Evolutionary conservation across 495 filamentous ascomycete genomes (phyloP).

Genomic region (Tetracladium marchalianum): DNA sequence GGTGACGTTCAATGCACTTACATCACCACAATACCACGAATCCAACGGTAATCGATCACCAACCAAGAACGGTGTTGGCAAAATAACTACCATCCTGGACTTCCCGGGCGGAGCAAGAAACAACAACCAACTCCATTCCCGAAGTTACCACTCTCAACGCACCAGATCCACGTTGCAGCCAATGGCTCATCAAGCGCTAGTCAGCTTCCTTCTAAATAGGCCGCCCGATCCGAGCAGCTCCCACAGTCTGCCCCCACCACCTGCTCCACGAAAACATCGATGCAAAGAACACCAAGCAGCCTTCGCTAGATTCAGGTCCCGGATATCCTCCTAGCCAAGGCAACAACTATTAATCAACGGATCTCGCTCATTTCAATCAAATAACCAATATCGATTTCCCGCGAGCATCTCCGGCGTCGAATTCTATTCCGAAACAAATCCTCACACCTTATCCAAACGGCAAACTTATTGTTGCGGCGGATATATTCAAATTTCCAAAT

Average conservation of each 20-base stretch:
- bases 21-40: constrained; percentile 18
- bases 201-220: constrained; percentile 23
- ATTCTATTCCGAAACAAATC: too few relatives aligned
- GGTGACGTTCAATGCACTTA: constrained; percentile 26
- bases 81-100: constrained; percentile 37
- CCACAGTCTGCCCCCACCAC: constrained; percentile 32
- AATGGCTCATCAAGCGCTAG: constrained; percentile 19
- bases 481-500: too few relatives aligned
- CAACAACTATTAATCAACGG: not conserved
- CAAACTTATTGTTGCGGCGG: too few relatives aligned
- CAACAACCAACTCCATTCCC: constrained; percentile 34
- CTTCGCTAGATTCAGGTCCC: constrained; percentile 23
- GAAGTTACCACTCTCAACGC: constrained; percentile 16
- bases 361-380: not conserved
- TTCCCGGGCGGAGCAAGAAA: constrained; percentile 37
- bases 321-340: constrained; percentile 8
- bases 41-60: constrained; percentile 11
- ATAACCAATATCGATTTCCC: too few relatives aligned
- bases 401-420: too few relatives aligned
- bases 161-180: constrained; percentile 7
- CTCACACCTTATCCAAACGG: too few relatives aligned
- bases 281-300: constrained; percentile 29
- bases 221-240: constrained; percentile 35
- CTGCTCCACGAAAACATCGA: constrained; percentile 30
- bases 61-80: constrained; percentile 27